Base-by-base conservation (phyloP, 2,329 filamentous ascomycete genomes). In the Setomelanomma holmii region DNA sequence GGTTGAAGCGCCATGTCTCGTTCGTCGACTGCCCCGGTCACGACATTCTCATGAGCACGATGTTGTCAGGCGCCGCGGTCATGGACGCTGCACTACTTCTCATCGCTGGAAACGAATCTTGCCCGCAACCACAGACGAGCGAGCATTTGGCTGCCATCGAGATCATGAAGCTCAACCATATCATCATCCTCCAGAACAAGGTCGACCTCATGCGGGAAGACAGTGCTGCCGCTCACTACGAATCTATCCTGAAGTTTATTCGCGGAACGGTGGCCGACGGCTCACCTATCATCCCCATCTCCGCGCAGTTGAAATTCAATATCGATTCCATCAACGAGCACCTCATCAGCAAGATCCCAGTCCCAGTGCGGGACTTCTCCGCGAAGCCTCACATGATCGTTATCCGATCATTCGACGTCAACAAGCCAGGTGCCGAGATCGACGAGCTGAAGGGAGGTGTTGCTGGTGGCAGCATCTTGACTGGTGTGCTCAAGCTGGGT, bases 21-120 rank as follows among this genome's bases (percentile, higher is more conserved):
- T 99, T 98, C 76, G 95, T 98, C 66, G 95, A 98, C 79, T 98
- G 95, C 84, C 95, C 95, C 51, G 95, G 95, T 78, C 95, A 99
- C 90, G 95, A 99, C 81, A 99, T 99, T 92, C 93, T 99, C 77
- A 99, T 99, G 95, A 98, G 93, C 80, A 99, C 95, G 69, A 99
- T 99, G 95, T 88, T 99, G 84, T 99, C 95, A 73, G 95, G 95
- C 73, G 95, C 95, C 68, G 95, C 95, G 61, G 95, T 99, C 85
- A 99, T 99, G 95, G 95, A 99, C 79, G 95, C 95, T 61, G 95
- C 95, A 16, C 86, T 99, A 55, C 86, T 99, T 49, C 84, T 99
- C 48, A 97, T 99, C 75, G 95, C 95, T 57, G 95, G 95, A 76
- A 99, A 99, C 81, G 95, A 99, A 88, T 88, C 91, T 45, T 98